Evolutionary conservation across 208 protist species (phyloP), one percentile per base, ranked within the genome.

Genomic region (Acanthamoeba sp.): DNA sequence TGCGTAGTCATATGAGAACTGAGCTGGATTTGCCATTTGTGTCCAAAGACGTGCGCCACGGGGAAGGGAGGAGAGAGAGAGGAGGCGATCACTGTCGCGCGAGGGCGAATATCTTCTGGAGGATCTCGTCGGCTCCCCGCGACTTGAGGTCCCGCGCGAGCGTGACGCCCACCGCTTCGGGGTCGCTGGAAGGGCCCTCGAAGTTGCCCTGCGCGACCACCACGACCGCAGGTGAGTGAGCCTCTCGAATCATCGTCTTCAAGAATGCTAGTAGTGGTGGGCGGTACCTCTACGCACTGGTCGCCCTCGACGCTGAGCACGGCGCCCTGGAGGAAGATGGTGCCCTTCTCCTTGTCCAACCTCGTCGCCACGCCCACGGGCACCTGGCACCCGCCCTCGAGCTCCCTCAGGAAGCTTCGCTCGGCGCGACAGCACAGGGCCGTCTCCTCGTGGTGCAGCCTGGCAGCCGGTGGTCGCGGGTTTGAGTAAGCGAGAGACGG

Each of bases 301-400:
- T 50, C 57, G 85, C 85, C 85, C 32, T 91, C 85, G 7, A 91
- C 85, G 85, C 52, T 71, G 55, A 91, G 57, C 50, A 91, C 85
- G n/a, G 85, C 85, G 1, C 85, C 85, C 36, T 45, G 45, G n/a
- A 91, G 57, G 42, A 45, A 42, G 24, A 91, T 45, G 14, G 85
- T 91, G 1, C 36, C 36, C 18, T 69, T 69, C 24, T 91, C 85
- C 42, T 66, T 40, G 52, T 71, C 38, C 12, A 91, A 27, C 14
- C 50, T 18, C 52, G 85, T 91, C 27, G 18, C 16, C 29, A 91
- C 85, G 34, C 85, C 85, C 12, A 91, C 85, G 12, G 85, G 85
- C 85, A 91, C 85, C 36, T 91, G 85, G 14, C 85, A 91, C 34
- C 85, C 85, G 12, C 85, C 85, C 34, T 91, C 52, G 34, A 91